These are phyloP conservation scores for Dothidotthia symphoricarpi DNA, from an alignment of 2,329 filamentous ascomycete species.

Conservation along the genomic window DNA sequence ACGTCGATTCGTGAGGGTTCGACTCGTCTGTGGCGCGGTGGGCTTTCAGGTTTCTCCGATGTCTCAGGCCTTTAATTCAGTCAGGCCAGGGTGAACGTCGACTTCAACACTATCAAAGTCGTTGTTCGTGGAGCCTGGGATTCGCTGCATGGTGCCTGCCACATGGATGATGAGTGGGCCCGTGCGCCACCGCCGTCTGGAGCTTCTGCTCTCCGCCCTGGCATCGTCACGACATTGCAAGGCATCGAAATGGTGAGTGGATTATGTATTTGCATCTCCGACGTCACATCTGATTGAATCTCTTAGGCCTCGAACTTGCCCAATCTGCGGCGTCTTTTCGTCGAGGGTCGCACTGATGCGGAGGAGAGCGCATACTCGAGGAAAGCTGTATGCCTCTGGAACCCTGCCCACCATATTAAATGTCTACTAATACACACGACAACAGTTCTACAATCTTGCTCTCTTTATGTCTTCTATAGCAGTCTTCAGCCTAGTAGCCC, in stretches of 20 bases:
- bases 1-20: constrained; percentile 6
- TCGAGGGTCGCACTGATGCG: constrained; percentile 86
- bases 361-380: constrained; percentile 94
- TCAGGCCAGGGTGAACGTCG: too few species aligned
- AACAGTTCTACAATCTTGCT: constrained; percentile 93
- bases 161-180: constrained; percentile 26
- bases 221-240: constrained; percentile 4
- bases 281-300: constrained; percentile 1
- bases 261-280: not conserved
- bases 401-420: not conserved
- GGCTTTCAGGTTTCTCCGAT: not conserved
- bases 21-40: constrained; percentile 5
- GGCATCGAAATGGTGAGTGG: constrained; percentile 20
- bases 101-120: constrained; percentile 1
- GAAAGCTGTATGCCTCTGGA: constrained; percentile 68
- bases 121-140: constrained; percentile 19
- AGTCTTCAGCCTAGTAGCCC: constrained; percentile 88
- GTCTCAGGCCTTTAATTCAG: not conserved
- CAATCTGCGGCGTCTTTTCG: constrained; percentile 93
- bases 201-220: constrained; percentile 3
- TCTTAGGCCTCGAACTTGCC: constrained; percentile 71
- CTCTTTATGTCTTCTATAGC: constrained; percentile 96
- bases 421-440: not conserved
- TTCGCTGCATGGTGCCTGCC: constrained; percentile 25
- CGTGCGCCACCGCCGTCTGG: constrained; percentile 15